Base-by-base conservation (phyloP, 768 basidiomycete species). In the Rickenella mellea region DNA sequence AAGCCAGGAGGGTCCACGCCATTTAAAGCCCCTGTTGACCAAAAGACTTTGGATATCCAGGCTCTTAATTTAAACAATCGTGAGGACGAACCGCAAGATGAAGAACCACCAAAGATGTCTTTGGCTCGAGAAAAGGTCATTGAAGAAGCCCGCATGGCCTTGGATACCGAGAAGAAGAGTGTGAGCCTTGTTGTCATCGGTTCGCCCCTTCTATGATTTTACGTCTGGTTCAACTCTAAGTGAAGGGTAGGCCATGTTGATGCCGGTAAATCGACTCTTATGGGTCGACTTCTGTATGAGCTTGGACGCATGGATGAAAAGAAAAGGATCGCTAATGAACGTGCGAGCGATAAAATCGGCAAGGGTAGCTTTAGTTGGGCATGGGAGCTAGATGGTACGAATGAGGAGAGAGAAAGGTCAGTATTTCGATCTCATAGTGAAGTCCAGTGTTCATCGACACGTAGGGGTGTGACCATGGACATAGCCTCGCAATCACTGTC, bases 341-440 rank as follows among this genome's bases (percentile, higher is more conserved):
- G 91, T 47, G 92, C 85, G 27, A 93, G 90, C 48, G 78, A 69
- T 45, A 92, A 85, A 58, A 78, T 79, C 2, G 96, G 96, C 1
- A 99, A 99, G 63, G 74, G 83, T 46, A 94, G 90, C 52, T 99
- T 99, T 55, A 89, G 86, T 44, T 97, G 93, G 83, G 96, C 96
- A 9, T 99, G 96, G 96, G 86, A 88, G 29, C 68, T 99, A 26
- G 96, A 99, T 56, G 93, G 90, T 4, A 83, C 90, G 2, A 69
- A 73, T 0, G 96, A 98, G 64, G 96, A 99, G 63, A 68, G 96
- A 43, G 87, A 91, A 63, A 71, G 96, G 94, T 94, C 39, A 48
- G 69, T 53, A 25, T 7, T 20, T 27, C 15, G 12, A 0, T 38
- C 14, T 7, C n/a, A 6, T 9, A 47, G 38, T 44, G 27, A 24